Percentiles rank a stretch among this genome's conserved stretches.
phyloP scores from a whole-genome alignment of 495 filamentous ascomycete species.

The Beverwykella pulmonaria region DNA sequence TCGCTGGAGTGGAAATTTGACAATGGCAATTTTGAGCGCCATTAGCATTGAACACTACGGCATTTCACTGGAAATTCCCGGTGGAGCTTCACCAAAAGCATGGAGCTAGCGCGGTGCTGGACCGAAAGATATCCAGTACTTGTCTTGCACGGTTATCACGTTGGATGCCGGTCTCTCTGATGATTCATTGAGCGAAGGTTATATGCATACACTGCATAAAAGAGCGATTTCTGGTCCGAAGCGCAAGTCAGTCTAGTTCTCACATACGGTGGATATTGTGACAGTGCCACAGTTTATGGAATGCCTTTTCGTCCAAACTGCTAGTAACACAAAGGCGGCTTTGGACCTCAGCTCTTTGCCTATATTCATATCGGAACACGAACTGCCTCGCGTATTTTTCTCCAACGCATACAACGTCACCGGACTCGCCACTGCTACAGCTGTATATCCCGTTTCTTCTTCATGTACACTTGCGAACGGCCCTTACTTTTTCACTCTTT shows the following conservation, averaged over 20 bases:
- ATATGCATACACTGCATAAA: not conserved
- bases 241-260: not conserved
- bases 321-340: not conserved
- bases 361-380: not conserved
- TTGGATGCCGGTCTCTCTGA: not conserved
- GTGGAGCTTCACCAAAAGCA: not conserved
- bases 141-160: constrained; percentile 2
- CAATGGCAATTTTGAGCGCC: constrained; percentile 10
- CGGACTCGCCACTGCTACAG: not conserved
- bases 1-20: constrained; percentile 12
- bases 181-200: not conserved
- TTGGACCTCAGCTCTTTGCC: not conserved
- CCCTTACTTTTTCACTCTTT: not conserved
- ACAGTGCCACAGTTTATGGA: constrained; percentile 7
- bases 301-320: constrained; percentile 16
- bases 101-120: constrained; percentile 4
- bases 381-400: not conserved
- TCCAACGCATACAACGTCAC: constrained; percentile 10
- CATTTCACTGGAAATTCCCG: constrained; percentile 8
- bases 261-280: too few species aligned
- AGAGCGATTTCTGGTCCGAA: not conserved
- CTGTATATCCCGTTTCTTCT: not conserved
- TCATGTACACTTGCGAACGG: not conserved
- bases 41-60: constrained; percentile 1
- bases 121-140: not conserved